Percentiles rank a stretch among this genome's conserved stretches.
These are phyloP conservation scores for Colletotrichum phormii DNA, from an alignment of 2,329 filamentous ascomycete genomes.

Conservation along the genomic window DNA sequence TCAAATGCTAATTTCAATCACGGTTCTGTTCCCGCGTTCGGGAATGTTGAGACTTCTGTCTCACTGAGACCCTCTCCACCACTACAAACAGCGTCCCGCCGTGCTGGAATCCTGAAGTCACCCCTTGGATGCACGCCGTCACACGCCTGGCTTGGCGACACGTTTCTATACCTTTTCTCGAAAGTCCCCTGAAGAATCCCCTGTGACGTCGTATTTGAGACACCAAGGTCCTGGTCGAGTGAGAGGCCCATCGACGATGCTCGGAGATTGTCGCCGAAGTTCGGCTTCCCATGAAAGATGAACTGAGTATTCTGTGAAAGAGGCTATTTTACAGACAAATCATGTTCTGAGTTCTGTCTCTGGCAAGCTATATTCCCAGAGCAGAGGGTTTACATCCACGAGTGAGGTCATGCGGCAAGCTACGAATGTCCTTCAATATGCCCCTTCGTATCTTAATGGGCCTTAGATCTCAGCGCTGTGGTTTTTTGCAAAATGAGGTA, in stretches of 20 bases:
- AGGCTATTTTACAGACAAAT: background rate
- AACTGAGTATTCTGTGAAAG: background rate
- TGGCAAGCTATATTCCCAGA: background rate
- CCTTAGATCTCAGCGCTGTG: too few relatives aligned
- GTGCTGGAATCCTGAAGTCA: constrained; percentile 8
- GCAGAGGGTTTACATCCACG: background rate
- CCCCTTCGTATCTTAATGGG: background rate
- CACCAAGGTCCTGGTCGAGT: background rate
- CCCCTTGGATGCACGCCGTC: background rate
- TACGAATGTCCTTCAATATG: background rate
- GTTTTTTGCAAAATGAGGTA: too few relatives aligned
- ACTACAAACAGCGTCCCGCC: background rate
- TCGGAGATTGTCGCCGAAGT: background rate
- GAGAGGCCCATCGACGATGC: background rate
- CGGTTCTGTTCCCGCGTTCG: constrained; percentile 15
- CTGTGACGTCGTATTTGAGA: background rate
- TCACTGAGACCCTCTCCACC: constrained; percentile 2
- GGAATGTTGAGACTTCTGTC: constrained; percentile 30
- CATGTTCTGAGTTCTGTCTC: background rate
- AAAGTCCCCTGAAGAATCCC: background rate
- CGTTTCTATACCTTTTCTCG: background rate
- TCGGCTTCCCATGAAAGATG: background rate
- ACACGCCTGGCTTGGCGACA: background rate
- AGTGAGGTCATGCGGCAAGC: background rate
- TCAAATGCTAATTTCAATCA: constrained; percentile 27